phyloP scores from a whole-genome alignment of 345 rosid species.

The Pugionium cornutum region DNA sequence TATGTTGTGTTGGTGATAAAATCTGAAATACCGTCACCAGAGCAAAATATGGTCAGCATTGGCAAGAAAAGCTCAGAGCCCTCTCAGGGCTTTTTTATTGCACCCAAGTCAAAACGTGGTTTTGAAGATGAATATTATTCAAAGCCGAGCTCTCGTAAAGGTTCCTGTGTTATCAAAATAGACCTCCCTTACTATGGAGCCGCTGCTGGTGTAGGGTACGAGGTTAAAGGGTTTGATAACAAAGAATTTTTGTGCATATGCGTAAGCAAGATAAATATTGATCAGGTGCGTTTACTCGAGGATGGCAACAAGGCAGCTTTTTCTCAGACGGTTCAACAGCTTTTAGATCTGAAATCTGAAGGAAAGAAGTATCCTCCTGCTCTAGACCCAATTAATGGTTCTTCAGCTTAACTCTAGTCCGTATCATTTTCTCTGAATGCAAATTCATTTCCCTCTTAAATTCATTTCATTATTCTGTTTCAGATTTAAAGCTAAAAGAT shows the following conservation, averaged over 20 bases:
- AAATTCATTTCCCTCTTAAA: slow-evolving; percentile 1
- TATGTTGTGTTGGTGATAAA: slow-evolving; percentile 71
- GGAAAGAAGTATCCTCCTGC: slow-evolving; percentile 76
- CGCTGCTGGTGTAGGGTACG: slow-evolving; percentile 83
- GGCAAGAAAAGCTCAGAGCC: slow-evolving; percentile 57
- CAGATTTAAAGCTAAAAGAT: slow-evolving; percentile 81
- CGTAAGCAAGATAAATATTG: slow-evolving; percentile 54
- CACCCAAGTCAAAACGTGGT: slow-evolving; percentile 77
- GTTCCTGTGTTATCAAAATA: slow-evolving; percentile 63
- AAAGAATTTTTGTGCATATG: slow-evolving; percentile 72
- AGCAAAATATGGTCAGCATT: slow-evolving; percentile 48
- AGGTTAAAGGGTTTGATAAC: slow-evolving; percentile 73
- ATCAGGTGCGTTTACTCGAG: slow-evolving; percentile 72
- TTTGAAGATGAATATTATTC: slow-evolving; percentile 60
- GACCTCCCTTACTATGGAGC: slow-evolving; percentile 62
- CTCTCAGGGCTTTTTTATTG: slow-evolving; percentile 56
- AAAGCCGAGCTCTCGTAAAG: slow-evolving; percentile 58
- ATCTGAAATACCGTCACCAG: slow-evolving; percentile 59
- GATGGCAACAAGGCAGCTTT: slow-evolving; percentile 59
- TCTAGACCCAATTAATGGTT: slow-evolving; percentile 80
- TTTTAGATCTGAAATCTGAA: slow-evolving; percentile 57
- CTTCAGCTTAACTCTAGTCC: slow-evolving; percentile 12
- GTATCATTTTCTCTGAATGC: background rate
- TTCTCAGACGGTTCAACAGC: slow-evolving; percentile 85
- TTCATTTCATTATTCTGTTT: slow-evolving; percentile 36